Base-by-base conservation (phyloP, 1,284 basidiomycete species). In the Malassezia dermatis region DNA sequence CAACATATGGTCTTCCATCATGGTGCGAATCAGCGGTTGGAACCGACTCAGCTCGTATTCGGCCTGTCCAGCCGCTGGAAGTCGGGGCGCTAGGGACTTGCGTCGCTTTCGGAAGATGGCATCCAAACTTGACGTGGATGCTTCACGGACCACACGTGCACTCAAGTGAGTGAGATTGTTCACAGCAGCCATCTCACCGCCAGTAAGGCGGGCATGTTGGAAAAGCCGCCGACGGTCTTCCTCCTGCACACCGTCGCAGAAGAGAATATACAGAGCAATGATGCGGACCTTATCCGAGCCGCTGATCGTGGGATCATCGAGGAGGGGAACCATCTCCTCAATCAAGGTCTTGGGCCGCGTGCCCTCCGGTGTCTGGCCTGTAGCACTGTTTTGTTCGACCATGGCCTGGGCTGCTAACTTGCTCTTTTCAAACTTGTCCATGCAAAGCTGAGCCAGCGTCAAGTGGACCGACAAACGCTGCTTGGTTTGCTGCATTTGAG, bases 401-500 rank as follows among this genome's bases (percentile, higher is more conserved):
- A 84, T 85, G 13, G 86, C 93, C 4, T 89, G 82, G n/a, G 82
- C 78, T 8, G 89, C 81, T 47, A 99, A 78, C 68, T 88, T 89
- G 69, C 87, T 85, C 63, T 82, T 83, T 73, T 94, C 89, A 69
- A 98, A 98, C 21, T 89, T 80, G 15, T 78, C 80, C 93, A 98
- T 98, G 71, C 90, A 96, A 66, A 91, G 87, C 75, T 96, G 88
- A 0, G 94, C 93, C 86, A 99, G 93, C 64, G 85, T 93, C 40
- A 98, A 79, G 76, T 99, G 94, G 28, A 96, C 76, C 13, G 91
- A 96, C 75, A 96, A 93, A 81, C 90, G 89, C 74, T 98, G 91
- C 63, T 93, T 83, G 65, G 89, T 88, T 61, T 93, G 88, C 76
- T 94, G 88, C 73, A 89, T 94, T 75, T 96, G 89, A 3, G 93